A percentile compares a stretch with the other conserved stretches of the same genome.
phyloP scores from a whole-genome alignment of 176 grass and related monocot genomes.

The Dendrocalamus sinicus region DNA sequence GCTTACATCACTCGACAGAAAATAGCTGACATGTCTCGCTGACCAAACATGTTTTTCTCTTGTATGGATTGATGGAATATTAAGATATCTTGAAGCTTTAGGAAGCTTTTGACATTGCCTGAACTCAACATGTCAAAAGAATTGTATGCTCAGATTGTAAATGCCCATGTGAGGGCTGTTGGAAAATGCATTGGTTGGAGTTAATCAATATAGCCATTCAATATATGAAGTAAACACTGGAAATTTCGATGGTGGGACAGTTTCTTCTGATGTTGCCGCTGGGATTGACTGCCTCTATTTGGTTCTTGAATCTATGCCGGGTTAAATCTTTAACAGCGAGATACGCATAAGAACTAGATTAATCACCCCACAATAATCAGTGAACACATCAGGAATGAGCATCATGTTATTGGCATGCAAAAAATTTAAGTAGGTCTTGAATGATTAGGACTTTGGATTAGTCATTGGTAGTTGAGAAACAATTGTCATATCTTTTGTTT shows the following conservation, averaged over 20 bases:
- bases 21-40: slow-evolving; percentile 67
- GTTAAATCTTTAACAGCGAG: slow-evolving; percentile 38
- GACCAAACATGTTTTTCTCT: slow-evolving; percentile 62
- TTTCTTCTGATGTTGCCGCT: slow-evolving; percentile 75
- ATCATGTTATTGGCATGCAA: background rate
- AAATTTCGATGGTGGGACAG: slow-evolving; percentile 65
- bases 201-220: slow-evolving; percentile 64
- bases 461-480: background rate
- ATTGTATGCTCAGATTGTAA: slow-evolving; percentile 65
- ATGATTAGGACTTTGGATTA: slow-evolving; percentile 4
- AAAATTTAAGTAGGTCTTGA: slow-evolving; percentile 3
- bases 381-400: slow-evolving; percentile 15
- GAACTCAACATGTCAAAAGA: slow-evolving; percentile 67
- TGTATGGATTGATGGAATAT: slow-evolving; percentile 82
- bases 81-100: slow-evolving; percentile 82
- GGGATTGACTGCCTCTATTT: slow-evolving; percentile 81
- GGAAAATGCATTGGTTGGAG: slow-evolving; percentile 92
- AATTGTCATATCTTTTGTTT: background rate
- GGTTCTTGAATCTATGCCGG: slow-evolving; percentile 82
- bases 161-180: slow-evolving; percentile 70
- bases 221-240: slow-evolving; percentile 78
- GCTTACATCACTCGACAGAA: slow-evolving; percentile 68
- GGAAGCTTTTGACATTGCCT: slow-evolving; percentile 59
- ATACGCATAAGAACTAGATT: slow-evolving; percentile 5
- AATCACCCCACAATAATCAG: background rate